These are phyloP conservation scores for Bidens hawaiensis DNA, from an alignment of 140 eudicot genomes.

Conservation along the genomic window DNA sequence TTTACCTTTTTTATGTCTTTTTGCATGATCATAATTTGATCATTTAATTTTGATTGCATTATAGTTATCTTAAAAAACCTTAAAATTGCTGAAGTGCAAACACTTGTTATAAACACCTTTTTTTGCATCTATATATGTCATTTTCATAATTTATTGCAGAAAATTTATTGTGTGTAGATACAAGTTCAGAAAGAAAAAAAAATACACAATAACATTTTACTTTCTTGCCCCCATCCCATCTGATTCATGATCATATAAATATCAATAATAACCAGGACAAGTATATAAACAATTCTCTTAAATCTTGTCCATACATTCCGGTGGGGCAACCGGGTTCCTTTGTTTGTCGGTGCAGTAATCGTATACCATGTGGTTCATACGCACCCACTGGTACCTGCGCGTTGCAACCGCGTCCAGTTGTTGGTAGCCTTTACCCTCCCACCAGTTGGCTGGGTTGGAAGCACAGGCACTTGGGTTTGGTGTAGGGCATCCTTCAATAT, in stretches of 20 bases:
- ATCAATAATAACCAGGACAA: background rate
- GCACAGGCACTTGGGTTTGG: constrained; percentile 10
- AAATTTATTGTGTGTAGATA: background rate
- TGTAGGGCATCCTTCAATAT: constrained; percentile 11
- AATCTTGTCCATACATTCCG: constrained; percentile 1
- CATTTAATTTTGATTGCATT: background rate
- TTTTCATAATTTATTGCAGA: background rate
- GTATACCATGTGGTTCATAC: constrained; percentile 17
- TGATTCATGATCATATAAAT: background rate
- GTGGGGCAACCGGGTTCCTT: constrained; percentile 11
- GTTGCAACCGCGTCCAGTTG: background rate
- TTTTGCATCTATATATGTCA: background rate
- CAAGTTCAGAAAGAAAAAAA: background rate
- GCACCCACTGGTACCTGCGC: constrained; percentile 1
- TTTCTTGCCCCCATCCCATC: background rate
- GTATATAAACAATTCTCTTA: background rate
- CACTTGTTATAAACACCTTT: background rate
- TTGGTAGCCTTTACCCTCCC: constrained; percentile 1
- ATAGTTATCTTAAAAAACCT: background rate
- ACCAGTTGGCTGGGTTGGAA: constrained; percentile 15
- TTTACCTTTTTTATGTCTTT: background rate
- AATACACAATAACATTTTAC: background rate
- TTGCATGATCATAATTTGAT: background rate
- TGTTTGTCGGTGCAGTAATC: constrained; percentile 6
- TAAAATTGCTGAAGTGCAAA: background rate